Conservation (phyloP, 306 rosid genomes). For the Prunus campanulata region DNA sequence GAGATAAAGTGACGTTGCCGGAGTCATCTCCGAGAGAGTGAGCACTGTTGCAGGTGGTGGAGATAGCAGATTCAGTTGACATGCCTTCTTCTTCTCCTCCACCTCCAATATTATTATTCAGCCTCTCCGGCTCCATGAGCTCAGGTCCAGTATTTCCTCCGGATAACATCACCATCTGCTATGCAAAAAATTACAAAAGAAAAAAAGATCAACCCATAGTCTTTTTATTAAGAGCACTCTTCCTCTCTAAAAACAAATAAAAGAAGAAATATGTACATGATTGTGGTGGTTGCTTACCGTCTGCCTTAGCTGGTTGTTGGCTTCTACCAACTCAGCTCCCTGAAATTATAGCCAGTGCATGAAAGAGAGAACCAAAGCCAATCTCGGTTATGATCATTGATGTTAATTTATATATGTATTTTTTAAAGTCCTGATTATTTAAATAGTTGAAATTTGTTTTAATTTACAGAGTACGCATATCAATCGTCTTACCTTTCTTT, state of each 20-base stretch:
- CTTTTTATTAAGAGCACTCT: neutral
- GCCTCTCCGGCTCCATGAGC: neutral
- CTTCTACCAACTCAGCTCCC: constrained; percentile 23
- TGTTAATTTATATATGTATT: neutral
- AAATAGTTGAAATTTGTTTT: neutral
- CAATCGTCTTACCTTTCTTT: constrained; percentile 22
- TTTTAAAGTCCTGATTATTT: neutral
- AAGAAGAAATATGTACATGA: neutral
- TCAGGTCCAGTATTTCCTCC: neutral
- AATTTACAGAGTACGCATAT: neutral
- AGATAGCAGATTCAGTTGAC: neutral
- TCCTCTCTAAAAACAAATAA: neutral
- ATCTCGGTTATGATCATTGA: neutral
- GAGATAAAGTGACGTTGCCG: neutral
- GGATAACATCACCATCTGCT: neutral
- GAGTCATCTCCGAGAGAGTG: neutral
- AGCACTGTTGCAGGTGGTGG: neutral
- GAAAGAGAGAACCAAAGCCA: neutral
- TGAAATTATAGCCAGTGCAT: neutral
- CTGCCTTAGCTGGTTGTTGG: constrained; percentile 21
- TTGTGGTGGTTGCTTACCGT: constrained; percentile 2
- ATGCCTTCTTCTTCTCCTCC: neutral
- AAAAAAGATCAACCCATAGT: neutral
- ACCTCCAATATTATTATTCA: neutral
- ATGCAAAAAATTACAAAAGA: neutral